Evolutionary conservation across 2,329 filamentous ascomycete genomes (phyloP), one percentile per base, ranked within the genome.

Genomic region (Dactylellina cionopaga): DNA sequence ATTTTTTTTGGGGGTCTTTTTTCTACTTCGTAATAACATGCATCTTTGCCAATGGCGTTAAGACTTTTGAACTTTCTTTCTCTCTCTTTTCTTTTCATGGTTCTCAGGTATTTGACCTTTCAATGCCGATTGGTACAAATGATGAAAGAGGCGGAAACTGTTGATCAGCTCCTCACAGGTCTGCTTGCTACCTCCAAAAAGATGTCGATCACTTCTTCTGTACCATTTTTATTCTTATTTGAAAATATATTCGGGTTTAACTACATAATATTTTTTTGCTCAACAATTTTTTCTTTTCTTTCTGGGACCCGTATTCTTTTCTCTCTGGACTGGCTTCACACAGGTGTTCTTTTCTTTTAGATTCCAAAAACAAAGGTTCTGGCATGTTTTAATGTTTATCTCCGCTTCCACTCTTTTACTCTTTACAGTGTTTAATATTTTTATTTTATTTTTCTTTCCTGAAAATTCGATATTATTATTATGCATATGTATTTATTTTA

Each of bases 41-140:
- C 63, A 68, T 58, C 31, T 60, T 54, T 66, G 10, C 44, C 25
- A 41, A 54, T 54, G 63, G 63, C 63, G 63, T 68, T 54, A 15
- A 44, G 13, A 44, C 17, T 19, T 56, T 56, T 43, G 5, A 33
- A 37, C 19, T 66, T 27, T 55, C 37, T 41, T 65, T 65, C 39
- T 43, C 46, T 54, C 55, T 31, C 24, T 68, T 41, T 35, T 52
- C 52, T 56, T 37, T 52, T 54, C 25, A 33, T 55, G 19, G 9
- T 22, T 37, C 27, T 51, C 46, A 29, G 39, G 39, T 49, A 17
- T 29, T 29, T 29, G 41, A 39, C 47, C 49, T 41, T 56, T 17
- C 39, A n/a, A n/a, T n/a, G n/a, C n/a, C n/a, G n/a, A n/a, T 49
- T 6, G 17, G 47, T 37, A 52, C 33, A 29, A 33, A 54, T 17